A percentile compares a stretch with the other conserved stretches of the same genome.
Evolutionary conservation across 495 filamentous ascomycete genomes (phyloP).

Genomic region (Talaromyces stipitatus): DNA sequence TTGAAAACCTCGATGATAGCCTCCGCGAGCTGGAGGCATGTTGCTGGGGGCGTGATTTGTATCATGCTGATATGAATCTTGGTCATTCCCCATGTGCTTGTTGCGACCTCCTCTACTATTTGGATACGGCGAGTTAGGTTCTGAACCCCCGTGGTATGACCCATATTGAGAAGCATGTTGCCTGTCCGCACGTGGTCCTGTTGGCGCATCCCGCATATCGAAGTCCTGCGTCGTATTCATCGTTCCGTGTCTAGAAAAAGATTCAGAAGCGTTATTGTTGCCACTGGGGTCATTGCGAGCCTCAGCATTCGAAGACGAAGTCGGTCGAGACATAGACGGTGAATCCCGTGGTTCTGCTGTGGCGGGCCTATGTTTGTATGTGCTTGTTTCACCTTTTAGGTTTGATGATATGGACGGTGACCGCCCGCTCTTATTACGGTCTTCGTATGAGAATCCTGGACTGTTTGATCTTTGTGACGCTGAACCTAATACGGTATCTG

Average conservation of each 20-base stretch:
- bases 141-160: slow-evolving; percentile 61
- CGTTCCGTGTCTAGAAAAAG: slow-evolving; percentile 28
- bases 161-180: slow-evolving; percentile 47
- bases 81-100: slow-evolving; percentile 45
- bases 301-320: slow-evolving; percentile 27
- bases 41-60: slow-evolving; percentile 46
- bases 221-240: slow-evolving; percentile 24
- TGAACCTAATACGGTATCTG: background rate
- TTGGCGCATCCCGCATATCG: slow-evolving; percentile 20
- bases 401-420: slow-evolving; percentile 20
- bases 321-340: slow-evolving; percentile 32
- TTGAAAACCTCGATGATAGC: slow-evolving; percentile 48
- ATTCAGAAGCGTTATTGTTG: slow-evolving; percentile 19
- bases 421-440: background rate
- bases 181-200: slow-evolving; percentile 32
- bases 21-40: slow-evolving; percentile 44
- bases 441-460: background rate
- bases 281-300: slow-evolving; percentile 16
- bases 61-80: slow-evolving; percentile 17
- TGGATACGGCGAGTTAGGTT: slow-evolving; percentile 56
- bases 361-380: slow-evolving; percentile 18
- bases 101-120: slow-evolving; percentile 48
- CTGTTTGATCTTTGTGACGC: background rate
- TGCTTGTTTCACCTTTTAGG: slow-evolving; percentile 22
- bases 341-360: slow-evolving; percentile 20